phyloP scores from a whole-genome alignment of 2,329 filamentous ascomycete genomes.

The Rhynchosporium graminicola region DNA sequence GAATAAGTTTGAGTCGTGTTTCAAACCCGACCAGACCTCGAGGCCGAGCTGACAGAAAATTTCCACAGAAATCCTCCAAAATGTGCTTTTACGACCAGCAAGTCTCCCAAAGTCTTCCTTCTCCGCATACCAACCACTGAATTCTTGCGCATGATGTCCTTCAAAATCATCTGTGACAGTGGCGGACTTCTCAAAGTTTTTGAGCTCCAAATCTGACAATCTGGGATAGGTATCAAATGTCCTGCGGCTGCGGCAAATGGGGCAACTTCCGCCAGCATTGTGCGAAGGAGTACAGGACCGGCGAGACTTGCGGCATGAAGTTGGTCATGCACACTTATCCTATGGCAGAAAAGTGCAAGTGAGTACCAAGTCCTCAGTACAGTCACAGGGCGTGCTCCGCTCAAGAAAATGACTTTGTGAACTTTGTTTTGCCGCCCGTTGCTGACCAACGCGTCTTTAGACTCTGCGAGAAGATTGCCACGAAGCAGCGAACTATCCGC shows the following conservation, averaged over 20 bases:
- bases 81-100: constrained; percentile 99
- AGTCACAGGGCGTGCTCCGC: background rate
- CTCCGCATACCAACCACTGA: background rate
- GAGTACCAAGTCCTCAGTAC: background rate
- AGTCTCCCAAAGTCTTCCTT: constrained; percentile 41
- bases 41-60: constrained; percentile 27
- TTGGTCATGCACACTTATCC: constrained; percentile 75
- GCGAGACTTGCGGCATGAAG: constrained; percentile 94
- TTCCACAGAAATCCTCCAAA: constrained; percentile 40
- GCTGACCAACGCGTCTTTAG: background rate
- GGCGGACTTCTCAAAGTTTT: background rate
- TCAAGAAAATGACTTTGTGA: background rate
- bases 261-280: constrained; percentile 90
- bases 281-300: constrained; percentile 90
- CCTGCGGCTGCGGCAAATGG: constrained; percentile 93
- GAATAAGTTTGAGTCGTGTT: constrained; percentile 20
- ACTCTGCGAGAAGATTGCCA: constrained; percentile 85
- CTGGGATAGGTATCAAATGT: constrained; percentile 49
- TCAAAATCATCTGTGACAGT: background rate
- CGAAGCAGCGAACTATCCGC: constrained; percentile 72
- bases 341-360: constrained; percentile 65
- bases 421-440: background rate
- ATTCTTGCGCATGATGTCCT: background rate
- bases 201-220: background rate
- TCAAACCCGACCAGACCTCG: constrained; percentile 23